These are phyloP conservation scores for Microdochium nivale DNA, from an alignment of 2,329 filamentous ascomycete species.

Conservation along the genomic window DNA sequence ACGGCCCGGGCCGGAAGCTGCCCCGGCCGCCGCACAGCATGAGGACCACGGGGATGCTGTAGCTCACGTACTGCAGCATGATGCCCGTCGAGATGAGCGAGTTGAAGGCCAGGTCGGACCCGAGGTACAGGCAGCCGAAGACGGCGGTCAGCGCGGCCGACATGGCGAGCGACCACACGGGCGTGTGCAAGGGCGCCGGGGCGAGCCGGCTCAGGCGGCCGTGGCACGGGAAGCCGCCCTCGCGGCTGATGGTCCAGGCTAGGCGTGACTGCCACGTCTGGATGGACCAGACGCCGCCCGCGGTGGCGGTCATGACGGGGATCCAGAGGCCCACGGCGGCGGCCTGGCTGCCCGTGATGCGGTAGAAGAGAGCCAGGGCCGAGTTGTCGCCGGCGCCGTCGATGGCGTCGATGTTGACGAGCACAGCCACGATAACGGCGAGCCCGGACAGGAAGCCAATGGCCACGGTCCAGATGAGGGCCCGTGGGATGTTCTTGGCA, in stretches of 20 bases:
- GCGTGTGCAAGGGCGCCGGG: conserved; percentile 13
- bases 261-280: conserved; percentile 20
- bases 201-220: conserved; percentile 12
- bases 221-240: conserved; percentile 5
- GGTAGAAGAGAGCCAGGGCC: conserved; percentile 11
- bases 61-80: conserved; percentile 17
- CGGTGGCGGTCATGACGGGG: conserved; percentile 10
- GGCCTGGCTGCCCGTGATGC: conserved; percentile 12
- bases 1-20: conserved; percentile 15
- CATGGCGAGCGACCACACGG: conserved; percentile 13
- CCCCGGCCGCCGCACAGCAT: conserved; percentile 13
- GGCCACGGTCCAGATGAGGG: conserved; percentile 14
- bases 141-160: conserved; percentile 13
- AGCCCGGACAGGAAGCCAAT: conserved; percentile 13
- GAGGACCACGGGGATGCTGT: conserved; percentile 15
- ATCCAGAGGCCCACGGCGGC: conserved; percentile 14
- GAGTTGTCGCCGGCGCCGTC: conserved; percentile 11
- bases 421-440: too few species aligned
- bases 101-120: conserved; percentile 16
- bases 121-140: conserved; percentile 18
- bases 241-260: conserved; percentile 18
- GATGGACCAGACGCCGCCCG: conserved; percentile 15
- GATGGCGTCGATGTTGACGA: conserved; percentile 1
- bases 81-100: conserved; percentile 15
- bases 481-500: conserved; percentile 12